Evolutionary conservation across 2,329 filamentous ascomycete species (phyloP), one percentile per base, ranked within the genome.

Genomic region (Alternaria dauci): DNA sequence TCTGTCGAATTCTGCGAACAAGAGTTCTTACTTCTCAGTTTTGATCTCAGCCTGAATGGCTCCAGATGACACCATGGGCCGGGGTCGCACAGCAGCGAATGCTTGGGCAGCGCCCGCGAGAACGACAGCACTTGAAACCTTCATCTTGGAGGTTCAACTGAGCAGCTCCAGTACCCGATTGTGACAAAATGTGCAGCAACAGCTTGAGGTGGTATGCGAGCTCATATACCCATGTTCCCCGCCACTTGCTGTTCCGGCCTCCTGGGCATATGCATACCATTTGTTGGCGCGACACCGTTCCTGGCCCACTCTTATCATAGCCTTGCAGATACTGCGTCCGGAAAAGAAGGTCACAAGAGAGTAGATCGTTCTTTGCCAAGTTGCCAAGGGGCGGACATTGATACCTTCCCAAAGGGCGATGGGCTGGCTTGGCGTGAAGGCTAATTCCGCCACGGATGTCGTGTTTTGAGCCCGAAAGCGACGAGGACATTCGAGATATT

Each of bases 31-130:
- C 79, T 72, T 75, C 32, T 79, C 71, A 6, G 76, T 75, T 2
- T 75, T 81, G 54, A 83, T 77, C 46, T 75, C 71, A 46, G 74
- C 74, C 61, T 81, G 81, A 32, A 83, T 63, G 62, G 79, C 75
- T 65, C 71, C 77, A 54, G 76, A 84, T 38, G 69, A 72, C 3
- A 78, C 72, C 50, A 72, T 32, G 14, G 74, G 74, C 25, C 66
- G 59, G 16, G 62, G 55, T 43, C 58, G 52, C 9, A 69, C 66
- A 9, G 63, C 68, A 20, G 68, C 71, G 18, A 76, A 65, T 30
- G 64, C 61, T 46, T 71, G 73, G 25, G 66, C 69, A 52, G 70
- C 66, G 36, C 68, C 68, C 18, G 70, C 69, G 16, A 76, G 52
- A 47, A 70, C 34, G 43, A 76, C 39, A 53, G 63, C 61, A 52